These are phyloP conservation scores for Musa troglodytarum DNA, from an alignment of 176 grass and related monocot species.

Conservation along the genomic window DNA sequence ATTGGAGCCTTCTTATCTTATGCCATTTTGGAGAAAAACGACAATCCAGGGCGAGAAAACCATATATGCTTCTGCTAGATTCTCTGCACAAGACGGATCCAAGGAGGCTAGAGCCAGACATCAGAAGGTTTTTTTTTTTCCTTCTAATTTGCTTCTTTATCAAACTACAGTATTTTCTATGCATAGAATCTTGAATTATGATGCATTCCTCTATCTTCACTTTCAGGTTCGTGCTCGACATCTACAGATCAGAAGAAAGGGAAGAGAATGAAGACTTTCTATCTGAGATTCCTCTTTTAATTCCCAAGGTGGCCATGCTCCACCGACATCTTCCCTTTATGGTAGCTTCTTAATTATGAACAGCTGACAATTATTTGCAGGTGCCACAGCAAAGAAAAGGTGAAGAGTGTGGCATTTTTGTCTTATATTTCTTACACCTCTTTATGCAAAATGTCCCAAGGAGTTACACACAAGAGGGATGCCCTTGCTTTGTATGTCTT, in stretches of 20 bases:
- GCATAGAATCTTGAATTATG: not conserved
- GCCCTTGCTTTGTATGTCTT: slow-evolving; percentile 22
- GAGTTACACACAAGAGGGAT: slow-evolving; percentile 50
- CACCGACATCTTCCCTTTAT: slow-evolving; percentile 11
- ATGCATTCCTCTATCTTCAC: not conserved
- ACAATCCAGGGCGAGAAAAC: slow-evolving; percentile 33
- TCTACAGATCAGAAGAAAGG: slow-evolving; percentile 62
- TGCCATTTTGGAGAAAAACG: slow-evolving; percentile 64
- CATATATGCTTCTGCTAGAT: slow-evolving; percentile 84
- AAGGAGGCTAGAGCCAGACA: slow-evolving; percentile 37
- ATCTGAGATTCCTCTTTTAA: slow-evolving; percentile 58
- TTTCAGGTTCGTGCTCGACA: slow-evolving; percentile 68
- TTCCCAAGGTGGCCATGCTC: slow-evolving; percentile 51
- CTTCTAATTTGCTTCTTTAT: not conserved
- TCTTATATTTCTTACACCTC: slow-evolving; percentile 66
- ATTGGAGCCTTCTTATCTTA: slow-evolving; percentile 93
- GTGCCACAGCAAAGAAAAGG: slow-evolving; percentile 77
- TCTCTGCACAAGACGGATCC: slow-evolving; percentile 61
- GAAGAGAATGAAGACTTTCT: slow-evolving; percentile 45
- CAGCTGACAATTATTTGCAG: slow-evolving; percentile 30
- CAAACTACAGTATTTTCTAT: not conserved
- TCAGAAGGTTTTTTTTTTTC: slow-evolving; percentile 38
- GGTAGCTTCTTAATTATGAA: slow-evolving; percentile 6
- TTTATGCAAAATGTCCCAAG: slow-evolving; percentile 46
- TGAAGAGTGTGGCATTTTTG: slow-evolving; percentile 81